Conservation (phyloP, 1,139 yeast species). For the Debaryomyces psychrophilus region DNA sequence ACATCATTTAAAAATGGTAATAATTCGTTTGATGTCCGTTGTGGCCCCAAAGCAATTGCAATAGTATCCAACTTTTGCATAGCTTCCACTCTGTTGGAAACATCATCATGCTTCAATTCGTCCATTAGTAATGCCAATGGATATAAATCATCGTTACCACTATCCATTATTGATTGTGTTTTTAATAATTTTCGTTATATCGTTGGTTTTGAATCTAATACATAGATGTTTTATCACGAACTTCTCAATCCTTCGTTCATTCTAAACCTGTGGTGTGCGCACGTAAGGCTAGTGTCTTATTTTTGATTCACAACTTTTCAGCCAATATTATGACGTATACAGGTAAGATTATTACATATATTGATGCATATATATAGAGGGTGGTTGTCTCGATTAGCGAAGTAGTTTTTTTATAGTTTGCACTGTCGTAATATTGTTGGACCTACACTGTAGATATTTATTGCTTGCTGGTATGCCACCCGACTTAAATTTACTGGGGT, state of each 20-base stretch:
- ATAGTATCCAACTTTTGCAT: conserved; percentile 94
- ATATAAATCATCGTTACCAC: conserved; percentile 67
- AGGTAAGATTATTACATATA: background rate
- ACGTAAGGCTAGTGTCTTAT: background rate
- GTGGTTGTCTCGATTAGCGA: too few relatives aligned
- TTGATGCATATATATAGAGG: background rate
- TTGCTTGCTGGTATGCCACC: too few relatives aligned
- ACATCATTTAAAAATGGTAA: conserved; percentile 86
- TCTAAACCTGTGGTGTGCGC: conserved; percentile 4
- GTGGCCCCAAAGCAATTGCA: conserved; percentile 93
- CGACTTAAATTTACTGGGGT: too few relatives aligned
- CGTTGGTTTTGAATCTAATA: background rate
- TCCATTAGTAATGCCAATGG: conserved; percentile 97
- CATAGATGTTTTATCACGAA: conserved; percentile 1
- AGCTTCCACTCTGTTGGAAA: conserved; percentile 89
- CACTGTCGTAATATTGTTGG: too few relatives aligned
- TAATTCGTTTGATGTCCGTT: conserved; percentile 85
- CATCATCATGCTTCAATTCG: conserved; percentile 93
- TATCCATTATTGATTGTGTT: conserved; percentile 31
- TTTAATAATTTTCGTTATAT: conserved; percentile 8
- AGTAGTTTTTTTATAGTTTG: too few relatives aligned
- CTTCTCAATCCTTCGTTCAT: conserved; percentile 12
- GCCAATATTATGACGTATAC: background rate
- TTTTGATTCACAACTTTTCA: conserved; percentile 1
- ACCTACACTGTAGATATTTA: too few relatives aligned